phyloP scores from a whole-genome alignment of 495 filamentous ascomycete genomes.

The Aspergillus coremiiformis region DNA sequence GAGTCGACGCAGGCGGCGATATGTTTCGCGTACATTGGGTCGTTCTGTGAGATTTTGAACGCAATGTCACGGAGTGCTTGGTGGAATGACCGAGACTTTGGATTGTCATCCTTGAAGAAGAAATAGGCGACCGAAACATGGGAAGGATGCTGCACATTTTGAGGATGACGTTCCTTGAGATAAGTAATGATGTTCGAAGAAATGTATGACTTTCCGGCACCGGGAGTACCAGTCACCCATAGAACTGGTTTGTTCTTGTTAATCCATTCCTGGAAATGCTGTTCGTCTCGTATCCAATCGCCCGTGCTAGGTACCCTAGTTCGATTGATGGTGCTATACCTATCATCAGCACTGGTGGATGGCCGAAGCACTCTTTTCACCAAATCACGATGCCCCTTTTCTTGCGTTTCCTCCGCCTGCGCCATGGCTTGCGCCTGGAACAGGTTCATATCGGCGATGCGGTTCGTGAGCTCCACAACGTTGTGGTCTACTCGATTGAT shows the following conservation, averaged over 20 bases:
- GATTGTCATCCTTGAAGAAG: constrained; percentile 30
- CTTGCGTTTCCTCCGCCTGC: neutral
- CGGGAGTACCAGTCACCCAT: constrained; percentile 26
- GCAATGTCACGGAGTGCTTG: constrained; percentile 25
- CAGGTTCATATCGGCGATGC: constrained; percentile 13
- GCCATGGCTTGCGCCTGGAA: constrained; percentile 11
- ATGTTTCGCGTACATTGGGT: constrained; percentile 23
- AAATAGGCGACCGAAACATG: constrained; percentile 22
- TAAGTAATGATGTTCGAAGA: constrained; percentile 21
- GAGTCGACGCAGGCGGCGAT: constrained; percentile 10
- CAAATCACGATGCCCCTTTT: neutral
- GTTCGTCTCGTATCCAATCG: constrained; percentile 26
- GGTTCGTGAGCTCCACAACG: constrained; percentile 4
- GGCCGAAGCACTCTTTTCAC: constrained; percentile 6
- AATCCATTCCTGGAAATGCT: constrained; percentile 21
- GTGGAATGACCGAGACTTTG: constrained; percentile 20
- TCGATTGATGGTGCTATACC: constrained; percentile 21
- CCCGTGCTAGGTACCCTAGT: constrained; percentile 24
- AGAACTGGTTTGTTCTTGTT: constrained; percentile 19
- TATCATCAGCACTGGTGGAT: constrained; percentile 14
- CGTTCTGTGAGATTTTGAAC: constrained; percentile 24
- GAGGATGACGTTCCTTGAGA: constrained; percentile 13
- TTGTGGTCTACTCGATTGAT: constrained; percentile 1
- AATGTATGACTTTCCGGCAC: constrained; percentile 30
- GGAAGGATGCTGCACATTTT: neutral